Base-by-base conservation (phyloP, 139 green algal species). In the Klebsormidium nitens region DNA sequence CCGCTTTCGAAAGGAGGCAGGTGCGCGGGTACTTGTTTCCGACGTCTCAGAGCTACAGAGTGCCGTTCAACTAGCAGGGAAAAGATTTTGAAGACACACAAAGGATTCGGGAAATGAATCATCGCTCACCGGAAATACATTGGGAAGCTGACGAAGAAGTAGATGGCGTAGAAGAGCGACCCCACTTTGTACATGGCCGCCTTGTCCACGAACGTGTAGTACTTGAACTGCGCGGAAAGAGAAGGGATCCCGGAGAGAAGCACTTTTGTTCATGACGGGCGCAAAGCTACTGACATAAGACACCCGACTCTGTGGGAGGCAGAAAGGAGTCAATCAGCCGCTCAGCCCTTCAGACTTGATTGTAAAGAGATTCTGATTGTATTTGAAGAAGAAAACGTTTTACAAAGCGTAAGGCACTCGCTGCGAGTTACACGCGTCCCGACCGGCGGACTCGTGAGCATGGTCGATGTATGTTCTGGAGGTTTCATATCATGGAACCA, bases 81-180 rank as follows among this genome's bases (percentile, higher is more conserved):
- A 8, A 11, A 8, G 8, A 8, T 36, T 14, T 63, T 63, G 55
- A 8, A 8, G 56, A 14, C 56, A 64, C 56, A 64, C 14, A 14
- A 64, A 64, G 28, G 29, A 64, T 69, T 65, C 19, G 60, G 35
- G n/a, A n/a, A n/a, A n/a, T n/a, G n/a, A n/a, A n/a, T n/a, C 29
- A 11, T 64, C 29, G 37, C 67, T 59, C 36, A 79, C 50, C 69
- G 28, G 36, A 77, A 69, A 57, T 79, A 80, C 60, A 85, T 78
- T 28, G 79, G 79, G 40, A 82, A 82, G 34, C 35, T 66, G 32
- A 77, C 91, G 50, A 96, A 96, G 74, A 99, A 99, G 83, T 99
- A 99, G 75, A 99, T 97, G 34, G 91, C 95, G 69, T 99, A 99
- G 72, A 98, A 99, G 2, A 97, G 81, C 2, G 84, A 93, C 19